Evolutionary conservation across 2,329 filamentous ascomycete species (phyloP).

Genomic region (Emergomyces pasteurianus): DNA sequence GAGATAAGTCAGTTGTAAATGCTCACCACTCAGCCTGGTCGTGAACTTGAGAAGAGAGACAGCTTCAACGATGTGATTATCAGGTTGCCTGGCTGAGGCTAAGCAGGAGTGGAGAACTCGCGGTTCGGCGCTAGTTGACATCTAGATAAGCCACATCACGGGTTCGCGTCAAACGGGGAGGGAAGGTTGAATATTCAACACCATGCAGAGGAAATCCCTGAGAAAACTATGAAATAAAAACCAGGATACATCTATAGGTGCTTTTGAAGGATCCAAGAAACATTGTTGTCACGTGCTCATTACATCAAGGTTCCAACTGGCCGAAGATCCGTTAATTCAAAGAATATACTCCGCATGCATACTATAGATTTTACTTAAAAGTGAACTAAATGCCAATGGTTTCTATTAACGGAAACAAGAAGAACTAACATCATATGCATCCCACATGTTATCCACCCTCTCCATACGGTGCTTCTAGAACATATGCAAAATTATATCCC

Average conservation of each 20-base stretch:
- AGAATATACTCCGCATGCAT: too few species aligned
- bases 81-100: background rate
- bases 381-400: too few species aligned
- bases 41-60: background rate
- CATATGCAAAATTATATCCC: conserved; percentile 3
- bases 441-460: background rate
- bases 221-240: background rate
- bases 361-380: too few species aligned
- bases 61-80: background rate
- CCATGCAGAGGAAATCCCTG: background rate
- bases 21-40: background rate
- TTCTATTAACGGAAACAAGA: background rate
- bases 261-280: background rate
- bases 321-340: too few species aligned
- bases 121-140: background rate
- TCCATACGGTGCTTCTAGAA: background rate
- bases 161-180: background rate
- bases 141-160: background rate
- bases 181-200: background rate
- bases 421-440: background rate
- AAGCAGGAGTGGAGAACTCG: background rate
- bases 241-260: background rate
- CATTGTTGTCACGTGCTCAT: background rate
- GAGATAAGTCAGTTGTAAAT: background rate
- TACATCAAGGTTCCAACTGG: background rate